Conservation (phyloP, 495 filamentous ascomycete species). For the Acidiella bohemica region DNA sequence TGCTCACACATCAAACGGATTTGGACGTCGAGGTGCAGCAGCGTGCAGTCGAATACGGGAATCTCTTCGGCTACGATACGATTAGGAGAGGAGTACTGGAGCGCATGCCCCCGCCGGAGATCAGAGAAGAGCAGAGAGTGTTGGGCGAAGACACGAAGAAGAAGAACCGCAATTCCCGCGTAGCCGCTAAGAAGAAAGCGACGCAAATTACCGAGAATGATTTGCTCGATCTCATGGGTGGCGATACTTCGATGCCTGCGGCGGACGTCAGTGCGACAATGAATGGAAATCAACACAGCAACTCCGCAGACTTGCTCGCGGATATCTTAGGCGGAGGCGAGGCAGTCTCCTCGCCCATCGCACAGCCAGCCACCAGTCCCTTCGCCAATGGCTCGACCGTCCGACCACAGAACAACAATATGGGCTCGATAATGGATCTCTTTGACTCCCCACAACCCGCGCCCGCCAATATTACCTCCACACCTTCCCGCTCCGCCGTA, state of each 20-base stretch:
- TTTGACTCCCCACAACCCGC: constrained; percentile 39
- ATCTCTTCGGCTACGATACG: constrained; percentile 78
- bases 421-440: constrained; percentile 77
- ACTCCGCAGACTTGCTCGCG: constrained; percentile 58
- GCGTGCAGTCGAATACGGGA: constrained; percentile 84
- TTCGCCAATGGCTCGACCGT: constrained; percentile 28
- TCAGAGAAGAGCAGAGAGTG: constrained; percentile 82
- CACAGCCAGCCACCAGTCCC: constrained; percentile 43
- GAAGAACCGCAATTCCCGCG: constrained; percentile 53
- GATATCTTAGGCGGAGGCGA: constrained; percentile 62
- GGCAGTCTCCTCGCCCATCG: constrained; percentile 32
- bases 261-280: constrained; percentile 36
- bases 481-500: too few relatives aligned
- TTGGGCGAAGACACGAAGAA: constrained; percentile 79
- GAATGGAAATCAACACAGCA: constrained; percentile 47
- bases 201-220: constrained; percentile 79
- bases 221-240: constrained; percentile 85
- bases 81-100: constrained; percentile 84
- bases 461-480: constrained; percentile 1
- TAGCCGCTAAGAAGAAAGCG: constrained; percentile 57
- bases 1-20: constrained; percentile 61
- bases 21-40: constrained; percentile 94
- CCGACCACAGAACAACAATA: constrained; percentile 36
- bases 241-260: constrained; percentile 45
- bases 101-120: constrained; percentile 94